Conservation (phyloP, 495 filamentous ascomycete genomes). For the Tuber magnatum region DNA sequence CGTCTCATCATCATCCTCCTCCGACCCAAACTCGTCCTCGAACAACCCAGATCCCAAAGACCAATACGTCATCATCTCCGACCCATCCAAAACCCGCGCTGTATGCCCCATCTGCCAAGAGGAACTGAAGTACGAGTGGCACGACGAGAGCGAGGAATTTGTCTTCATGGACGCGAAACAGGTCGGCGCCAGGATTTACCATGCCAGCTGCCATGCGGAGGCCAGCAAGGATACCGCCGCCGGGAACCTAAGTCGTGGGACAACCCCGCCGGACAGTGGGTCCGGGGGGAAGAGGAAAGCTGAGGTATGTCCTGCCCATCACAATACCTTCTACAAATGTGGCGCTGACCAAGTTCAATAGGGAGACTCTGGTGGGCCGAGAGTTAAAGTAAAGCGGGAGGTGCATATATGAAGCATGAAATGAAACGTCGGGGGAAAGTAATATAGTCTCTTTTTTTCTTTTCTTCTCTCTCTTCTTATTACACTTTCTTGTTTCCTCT, state of each 20-base stretch:
- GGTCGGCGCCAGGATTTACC: slow-evolving; percentile 72
- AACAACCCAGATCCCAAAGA: slow-evolving; percentile 54
- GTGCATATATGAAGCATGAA: slow-evolving; percentile 17
- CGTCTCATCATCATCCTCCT: slow-evolving; percentile 37
- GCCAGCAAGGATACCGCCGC: slow-evolving; percentile 56
- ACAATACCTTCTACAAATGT: background rate
- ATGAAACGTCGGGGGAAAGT: slow-evolving; percentile 6
- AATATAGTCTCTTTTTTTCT: slow-evolving; percentile 8
- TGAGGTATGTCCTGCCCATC: slow-evolving; percentile 35
- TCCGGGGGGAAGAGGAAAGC: slow-evolving; percentile 39
- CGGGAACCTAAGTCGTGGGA: slow-evolving; percentile 32
- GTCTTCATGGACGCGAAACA: slow-evolving; percentile 90
- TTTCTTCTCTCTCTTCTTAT: slow-evolving; percentile 11
- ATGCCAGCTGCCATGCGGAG: slow-evolving; percentile 83
- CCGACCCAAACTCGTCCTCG: slow-evolving; percentile 25
- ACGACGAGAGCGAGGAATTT: slow-evolving; percentile 86
- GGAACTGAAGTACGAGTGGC: slow-evolving; percentile 79
- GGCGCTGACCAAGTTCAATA: slow-evolving; percentile 5
- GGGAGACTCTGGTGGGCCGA: slow-evolving; percentile 36
- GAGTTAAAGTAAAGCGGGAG: slow-evolving; percentile 38
- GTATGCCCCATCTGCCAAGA: slow-evolving; percentile 93
- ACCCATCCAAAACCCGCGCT: slow-evolving; percentile 59
- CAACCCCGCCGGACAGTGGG: slow-evolving; percentile 37
- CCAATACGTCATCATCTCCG: slow-evolving; percentile 75
- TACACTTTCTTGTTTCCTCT: background rate